A percentile compares a stretch with the other conserved stretches of the same genome.
phyloP scores from a whole-genome alignment of 805 yeast species.

The Cephaloascus albidus region DNA sequence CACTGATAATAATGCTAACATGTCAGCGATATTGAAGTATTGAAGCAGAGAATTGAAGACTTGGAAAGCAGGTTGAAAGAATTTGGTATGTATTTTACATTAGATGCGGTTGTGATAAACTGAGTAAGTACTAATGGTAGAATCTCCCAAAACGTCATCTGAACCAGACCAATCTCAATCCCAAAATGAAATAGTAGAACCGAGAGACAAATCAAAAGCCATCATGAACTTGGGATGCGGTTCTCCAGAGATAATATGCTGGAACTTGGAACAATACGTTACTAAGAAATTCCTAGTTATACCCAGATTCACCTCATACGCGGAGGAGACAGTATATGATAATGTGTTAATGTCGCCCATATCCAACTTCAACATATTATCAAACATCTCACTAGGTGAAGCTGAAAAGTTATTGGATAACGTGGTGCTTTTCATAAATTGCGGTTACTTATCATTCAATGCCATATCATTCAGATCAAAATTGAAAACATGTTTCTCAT shows the following conservation, averaged over 20 bases:
- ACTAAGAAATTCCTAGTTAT: conserved; percentile 4
- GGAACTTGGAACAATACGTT: conserved; percentile 13
- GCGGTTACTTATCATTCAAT: conserved; percentile 16
- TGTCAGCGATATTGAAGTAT: conserved; percentile 10
- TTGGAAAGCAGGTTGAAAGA: conserved; percentile 5
- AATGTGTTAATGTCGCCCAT: conserved; percentile 3
- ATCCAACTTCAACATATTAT: not conserved
- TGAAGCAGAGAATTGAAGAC: conserved; percentile 7
- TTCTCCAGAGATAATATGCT: conserved; percentile 15
- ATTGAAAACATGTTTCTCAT: conserved; percentile 7
- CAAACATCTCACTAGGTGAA: not conserved
- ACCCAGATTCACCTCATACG: conserved; percentile 13
- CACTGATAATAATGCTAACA: not conserved
- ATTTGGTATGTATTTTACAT: conserved; percentile 1
- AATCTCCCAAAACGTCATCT: not conserved
- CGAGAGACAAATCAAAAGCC: too few species aligned
- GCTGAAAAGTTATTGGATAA: conserved; percentile 6
- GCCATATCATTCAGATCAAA: conserved; percentile 9
- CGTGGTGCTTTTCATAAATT: conserved; percentile 11
- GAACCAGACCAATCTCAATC: not conserved
- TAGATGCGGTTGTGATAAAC: too few species aligned
- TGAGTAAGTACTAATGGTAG: not conserved
- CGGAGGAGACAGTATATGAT: conserved; percentile 15
- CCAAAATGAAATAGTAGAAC: too few species aligned
- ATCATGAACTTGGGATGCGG: conserved; percentile 13